Evolutionary conservation across 75 land plant genomes (phyloP), one percentile per base, ranked within the genome.

Genomic region (Sequoia sempervirens): DNA sequence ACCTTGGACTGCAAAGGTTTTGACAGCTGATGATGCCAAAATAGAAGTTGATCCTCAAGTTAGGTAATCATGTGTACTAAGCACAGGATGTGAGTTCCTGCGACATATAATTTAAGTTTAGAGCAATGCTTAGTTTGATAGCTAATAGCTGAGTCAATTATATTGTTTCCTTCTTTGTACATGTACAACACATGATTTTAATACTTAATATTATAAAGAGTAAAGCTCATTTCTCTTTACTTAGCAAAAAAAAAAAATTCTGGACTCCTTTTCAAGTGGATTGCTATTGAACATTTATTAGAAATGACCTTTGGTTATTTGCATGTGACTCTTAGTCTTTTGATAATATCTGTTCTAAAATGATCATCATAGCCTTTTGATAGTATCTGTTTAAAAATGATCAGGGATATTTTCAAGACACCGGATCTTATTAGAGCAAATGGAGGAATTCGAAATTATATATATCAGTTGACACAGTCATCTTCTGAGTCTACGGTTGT

Each of bases 381-480:
- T 83, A 41, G 41, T 23, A 34, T 84, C 20, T 34, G 23, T 61
- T 32, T 84, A 41, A n/a, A 46, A 37, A 23, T 41, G 54, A 75
- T 82, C 91, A 97, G 99, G 64, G 92, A 87, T 20, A 73, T 88
- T 76, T 91, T 91, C 36, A 94, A 89, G 90, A 82, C 86, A 79
- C 91, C 98, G 26, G 84, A 90, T 75, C 88, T 96, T 23, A 88
- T 97, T 36, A 94, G 89, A 90, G 90, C 95, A 81, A 91, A 93
- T 79, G 99, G 99, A 37, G 99, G 99, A 56, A 93, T 91, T 75
- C 87, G 90, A 50, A 98, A 96, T 76, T 96, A 89, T 90, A 94
- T 97, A 7, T 97, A 95, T 89, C 96, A 92, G 86, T 85, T 97
- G 61, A 91, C 54, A 69, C 80, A 80, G 61, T 86, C 91, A 9